phyloP scores from a whole-genome alignment of 1,284 basidiomycete species.

The Cryptococcus deneoformans region DNA sequence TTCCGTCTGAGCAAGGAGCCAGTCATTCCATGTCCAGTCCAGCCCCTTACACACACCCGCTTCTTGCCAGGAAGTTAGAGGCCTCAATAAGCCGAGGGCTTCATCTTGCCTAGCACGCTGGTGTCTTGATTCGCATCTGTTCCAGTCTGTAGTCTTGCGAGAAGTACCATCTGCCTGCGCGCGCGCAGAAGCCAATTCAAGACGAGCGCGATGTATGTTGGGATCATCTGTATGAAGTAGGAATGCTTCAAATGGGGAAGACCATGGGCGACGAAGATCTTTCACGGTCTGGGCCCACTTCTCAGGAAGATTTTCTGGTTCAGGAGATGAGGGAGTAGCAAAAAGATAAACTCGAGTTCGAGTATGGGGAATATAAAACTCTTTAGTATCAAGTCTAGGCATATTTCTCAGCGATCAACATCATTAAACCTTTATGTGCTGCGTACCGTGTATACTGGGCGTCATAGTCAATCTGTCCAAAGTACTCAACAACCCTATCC shows the following conservation, averaged over 20 bases:
- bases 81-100: constrained; percentile 73
- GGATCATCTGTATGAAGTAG: constrained; percentile 86
- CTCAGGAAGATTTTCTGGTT: constrained; percentile 58
- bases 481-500: constrained; percentile 70
- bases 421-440: background rate
- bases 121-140: constrained; percentile 86
- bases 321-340: constrained; percentile 52
- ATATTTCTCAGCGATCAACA: background rate
- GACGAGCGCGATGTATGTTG: constrained; percentile 81
- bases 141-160: constrained; percentile 67
- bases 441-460: constrained; percentile 60
- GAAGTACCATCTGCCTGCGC: constrained; percentile 54
- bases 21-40: constrained; percentile 92
- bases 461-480: constrained; percentile 72
- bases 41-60: constrained; percentile 82
- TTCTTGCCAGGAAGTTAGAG: constrained; percentile 91
- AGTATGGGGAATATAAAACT: constrained; percentile 93
- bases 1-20: constrained; percentile 86
- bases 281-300: constrained; percentile 69
- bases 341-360: constrained; percentile 84
- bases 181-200: constrained; percentile 65
- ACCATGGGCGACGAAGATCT: constrained; percentile 75
- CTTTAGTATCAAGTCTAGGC: constrained; percentile 76
- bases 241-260: constrained; percentile 85
- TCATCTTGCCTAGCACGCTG: constrained; percentile 84